Evolutionary conservation across 257 asterid species (phyloP), one percentile per base, ranked within the genome.

Genomic region (Solanum habrochaites): DNA sequence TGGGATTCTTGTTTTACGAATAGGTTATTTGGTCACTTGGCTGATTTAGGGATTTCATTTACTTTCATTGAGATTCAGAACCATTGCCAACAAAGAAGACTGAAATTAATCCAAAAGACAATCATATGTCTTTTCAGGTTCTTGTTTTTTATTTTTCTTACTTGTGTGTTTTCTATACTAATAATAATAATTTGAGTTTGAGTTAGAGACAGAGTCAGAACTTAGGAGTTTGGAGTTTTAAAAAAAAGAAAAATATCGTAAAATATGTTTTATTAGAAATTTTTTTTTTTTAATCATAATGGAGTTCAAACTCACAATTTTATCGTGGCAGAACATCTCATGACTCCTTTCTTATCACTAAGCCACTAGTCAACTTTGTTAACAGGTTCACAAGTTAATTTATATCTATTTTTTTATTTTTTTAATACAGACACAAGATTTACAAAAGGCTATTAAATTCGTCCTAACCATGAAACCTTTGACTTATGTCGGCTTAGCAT

Each of bases 11-110:
- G 25, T 8, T 47, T n/a, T 18, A 12, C 13, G 80, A 87, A 71
- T 91, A 95, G 99, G 99, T 86, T 97, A 82, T 97, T 94, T 88
- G 94, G 99, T 67, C 95, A 97, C n/a, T n/a, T 56, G 98, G 99
- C n/a, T n/a, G 64, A 93, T n/a, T n/a, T 95, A 72, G 99, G 99
- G 29, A 93, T 97, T 97, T 70, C 99, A 97, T 90, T 89, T 97
- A 2, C 90, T 97, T 97, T 90, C 99, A 92, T 72, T 93, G 99
- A 97, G 91, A 91, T 81, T 97, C 97, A 11, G 92, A 91, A 7
- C 90, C 83, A 3, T 87, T 94, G 95, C n/a, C n/a, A n/a, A 91
- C 93, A 0, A 91, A 91, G 96, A 95, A 94, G 88, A 91, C 92
- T 10, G 93, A 85, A 71, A 95, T 97, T 69, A 95, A 97, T 88